A percentile compares a stretch with the other conserved stretches of the same genome.
Conservation (phyloP, 805 yeast genomes). For the Teunomyces kruisii region DNA sequence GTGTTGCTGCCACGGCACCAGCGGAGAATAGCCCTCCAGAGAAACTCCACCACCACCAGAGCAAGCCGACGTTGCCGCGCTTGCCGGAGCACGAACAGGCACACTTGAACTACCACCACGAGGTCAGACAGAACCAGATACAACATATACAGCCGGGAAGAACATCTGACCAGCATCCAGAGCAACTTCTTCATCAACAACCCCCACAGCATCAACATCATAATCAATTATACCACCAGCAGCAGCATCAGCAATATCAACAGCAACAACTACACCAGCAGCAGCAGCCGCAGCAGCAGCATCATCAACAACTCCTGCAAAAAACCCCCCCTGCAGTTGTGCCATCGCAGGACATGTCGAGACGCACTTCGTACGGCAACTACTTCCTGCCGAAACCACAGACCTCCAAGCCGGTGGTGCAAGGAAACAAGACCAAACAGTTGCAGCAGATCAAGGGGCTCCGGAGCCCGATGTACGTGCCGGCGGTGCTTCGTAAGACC, state of each 20-base stretch:
- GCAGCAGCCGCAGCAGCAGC: slow-evolving; percentile 2
- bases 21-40: not conserved
- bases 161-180: not conserved
- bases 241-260: slow-evolving; percentile 1
- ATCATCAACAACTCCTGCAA: not conserved
- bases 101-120: slow-evolving; percentile 7
- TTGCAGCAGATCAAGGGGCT: slow-evolving; percentile 76
- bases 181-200: not conserved
- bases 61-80: slow-evolving; percentile 7
- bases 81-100: slow-evolving; percentile 4
- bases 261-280: not conserved
- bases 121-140: slow-evolving; percentile 5
- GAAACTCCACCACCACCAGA: not conserved
- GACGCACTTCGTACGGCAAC: not conserved
- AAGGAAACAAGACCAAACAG: slow-evolving; percentile 17
- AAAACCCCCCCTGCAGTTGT: slow-evolving; percentile 24
- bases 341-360: slow-evolving; percentile 22
- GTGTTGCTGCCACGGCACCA: not conserved
- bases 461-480: slow-evolving; percentile 83
- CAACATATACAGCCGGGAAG: not conserved
- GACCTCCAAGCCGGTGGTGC: not conserved
- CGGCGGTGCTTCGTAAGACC: slow-evolving; percentile 74
- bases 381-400: not conserved
- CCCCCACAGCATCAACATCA: not conserved
- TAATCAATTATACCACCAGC: not conserved